Base-by-base conservation (phyloP, 352 stramenopile genomes). In the Thalassiosira mediterranea region DNA sequence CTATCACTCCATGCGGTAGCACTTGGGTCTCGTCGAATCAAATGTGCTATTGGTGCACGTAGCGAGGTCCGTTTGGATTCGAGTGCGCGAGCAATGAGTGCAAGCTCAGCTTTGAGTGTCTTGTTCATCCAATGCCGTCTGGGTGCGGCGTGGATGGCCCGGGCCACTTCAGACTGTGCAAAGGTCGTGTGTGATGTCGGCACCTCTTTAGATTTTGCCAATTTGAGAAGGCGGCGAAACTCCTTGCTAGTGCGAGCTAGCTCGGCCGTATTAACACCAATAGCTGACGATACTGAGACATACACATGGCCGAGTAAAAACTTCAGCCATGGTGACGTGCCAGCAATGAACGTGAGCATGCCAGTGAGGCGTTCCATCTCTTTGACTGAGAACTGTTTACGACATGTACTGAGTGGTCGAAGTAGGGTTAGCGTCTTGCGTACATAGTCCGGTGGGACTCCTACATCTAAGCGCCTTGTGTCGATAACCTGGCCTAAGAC, bases 231-330 rank as follows among this genome's bases (percentile, higher is more conserved):
- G 11, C 31, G 1, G 19, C 61, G 51, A 28, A 72, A 78, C 25
- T 37, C 19, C 11, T 51, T 42, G 4, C 25, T 57, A 5, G 53
- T 70, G 13, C 8, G 7, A 21, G 64, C n/a, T 5, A 65, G 25
- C 15, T 57, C 11, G 15, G 23, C 23, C 11, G 37, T 28, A 25
- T 62, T 70, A 2, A 21, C 37, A 29, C 42, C 46, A 0, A 81
- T 28, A 3, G 38, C 48, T 10, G 42, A 7, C 4, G 56, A 15
- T 1, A 81, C 52, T 7, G 72, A 75, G 4, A 49, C 56, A 29
- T 81, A 81, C 19, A 81, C n/a, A 28, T 81, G 63, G 2, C 54
- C 48, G 15, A 81, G 34, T 1, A 74, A 4, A 32, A 72, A 56
- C 3, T 47, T 52, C 0, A 80, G 28, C 71, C 71, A 80, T n/a